A percentile compares a stretch with the other conserved stretches of the same genome.
Evolutionary conservation across 345 rosid species (phyloP).

Genomic region (Aegle marmelos): DNA sequence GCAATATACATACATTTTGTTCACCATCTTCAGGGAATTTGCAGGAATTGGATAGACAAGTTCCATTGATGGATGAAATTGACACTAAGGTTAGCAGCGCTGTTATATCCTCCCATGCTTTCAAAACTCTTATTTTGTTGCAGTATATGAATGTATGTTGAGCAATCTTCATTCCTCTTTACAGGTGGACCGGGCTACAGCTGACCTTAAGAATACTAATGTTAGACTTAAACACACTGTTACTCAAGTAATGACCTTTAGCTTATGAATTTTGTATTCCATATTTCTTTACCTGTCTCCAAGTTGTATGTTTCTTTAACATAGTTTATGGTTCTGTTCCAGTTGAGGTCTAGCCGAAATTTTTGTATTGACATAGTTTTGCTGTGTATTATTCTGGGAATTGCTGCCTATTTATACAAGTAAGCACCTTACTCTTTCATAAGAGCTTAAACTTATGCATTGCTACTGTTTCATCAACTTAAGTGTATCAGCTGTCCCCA

Average conservation of each 20-base stretch:
- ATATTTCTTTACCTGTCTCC: constrained; percentile 9
- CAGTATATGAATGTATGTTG: constrained; percentile 11
- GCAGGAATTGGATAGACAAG: constrained; percentile 96
- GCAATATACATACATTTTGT: constrained; percentile 11
- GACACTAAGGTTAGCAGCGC: constrained; percentile 67
- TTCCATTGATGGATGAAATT: constrained; percentile 98
- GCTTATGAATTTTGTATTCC: constrained; percentile 7
- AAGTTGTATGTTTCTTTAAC: constrained; percentile 19
- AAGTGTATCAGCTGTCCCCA: neutral
- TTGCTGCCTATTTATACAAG: constrained; percentile 99
- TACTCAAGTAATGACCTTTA: constrained; percentile 61
- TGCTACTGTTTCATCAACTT: neutral
- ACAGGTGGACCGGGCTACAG: constrained; percentile 90
- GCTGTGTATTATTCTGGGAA: constrained; percentile 83
- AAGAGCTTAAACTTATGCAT: neutral
- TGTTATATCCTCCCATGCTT: constrained; percentile 5
- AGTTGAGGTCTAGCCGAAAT: constrained; percentile 98
- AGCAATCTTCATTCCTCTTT: constrained; percentile 10
- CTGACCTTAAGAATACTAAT: constrained; percentile 94
- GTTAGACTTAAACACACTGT: constrained; percentile 96
- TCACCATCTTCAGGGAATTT: constrained; percentile 15
- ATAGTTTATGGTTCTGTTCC: constrained; percentile 30
- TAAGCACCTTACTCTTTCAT: constrained; percentile 38
- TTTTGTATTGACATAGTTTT: constrained; percentile 93
- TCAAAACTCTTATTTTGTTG: constrained; percentile 2